phyloP scores from a whole-genome alignment of 1,284 basidiomycete genomes.

The Hemileia vastatrix region DNA sequence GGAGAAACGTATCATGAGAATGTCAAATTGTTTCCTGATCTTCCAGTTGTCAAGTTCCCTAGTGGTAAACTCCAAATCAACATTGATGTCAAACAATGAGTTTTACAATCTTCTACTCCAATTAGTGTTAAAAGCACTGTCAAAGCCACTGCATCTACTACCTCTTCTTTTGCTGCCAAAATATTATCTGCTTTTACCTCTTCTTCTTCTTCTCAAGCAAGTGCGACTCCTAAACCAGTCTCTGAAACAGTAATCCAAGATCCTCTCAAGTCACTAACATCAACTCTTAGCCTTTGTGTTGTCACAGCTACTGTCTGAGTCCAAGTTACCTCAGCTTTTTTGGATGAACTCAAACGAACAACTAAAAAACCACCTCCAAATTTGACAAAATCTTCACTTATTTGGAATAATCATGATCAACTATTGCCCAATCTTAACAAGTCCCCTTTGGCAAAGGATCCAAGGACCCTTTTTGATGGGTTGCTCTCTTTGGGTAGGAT shows the following conservation, averaged over 20 bases:
- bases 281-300: slow-evolving; percentile 66
- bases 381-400: slow-evolving; percentile 67
- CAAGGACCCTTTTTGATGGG: slow-evolving; percentile 42
- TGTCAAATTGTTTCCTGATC: slow-evolving; percentile 76
- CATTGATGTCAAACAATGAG: too few relatives aligned
- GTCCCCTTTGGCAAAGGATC: slow-evolving; percentile 45
- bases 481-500: slow-evolving; percentile 54
- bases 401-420: slow-evolving; percentile 83
- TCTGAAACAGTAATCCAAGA: slow-evolving; percentile 45
- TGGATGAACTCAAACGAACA: slow-evolving; percentile 70
- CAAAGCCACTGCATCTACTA: slow-evolving; percentile 37
- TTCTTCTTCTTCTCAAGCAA: slow-evolving; percentile 42
- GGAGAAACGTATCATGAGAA: slow-evolving; percentile 76
- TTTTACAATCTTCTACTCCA: too few relatives aligned
- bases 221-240: slow-evolving; percentile 28
- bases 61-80: too few relatives aligned
- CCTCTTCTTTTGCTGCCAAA: slow-evolving; percentile 64
- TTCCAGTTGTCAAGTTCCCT: slow-evolving; percentile 69
- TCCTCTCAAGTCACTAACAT: slow-evolving; percentile 53
- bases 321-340: slow-evolving; percentile 60
- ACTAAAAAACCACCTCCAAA: slow-evolving; percentile 90
- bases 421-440: slow-evolving; percentile 50
- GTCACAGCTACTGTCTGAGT: slow-evolving; percentile 74
- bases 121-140: slow-evolving; percentile 38
- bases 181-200: slow-evolving; percentile 54